Percentiles rank a stretch among this genome's conserved stretches.
These are phyloP conservation scores for Daldinia childiae DNA, from an alignment of 495 filamentous ascomycete species.

Conservation along the genomic window DNA sequence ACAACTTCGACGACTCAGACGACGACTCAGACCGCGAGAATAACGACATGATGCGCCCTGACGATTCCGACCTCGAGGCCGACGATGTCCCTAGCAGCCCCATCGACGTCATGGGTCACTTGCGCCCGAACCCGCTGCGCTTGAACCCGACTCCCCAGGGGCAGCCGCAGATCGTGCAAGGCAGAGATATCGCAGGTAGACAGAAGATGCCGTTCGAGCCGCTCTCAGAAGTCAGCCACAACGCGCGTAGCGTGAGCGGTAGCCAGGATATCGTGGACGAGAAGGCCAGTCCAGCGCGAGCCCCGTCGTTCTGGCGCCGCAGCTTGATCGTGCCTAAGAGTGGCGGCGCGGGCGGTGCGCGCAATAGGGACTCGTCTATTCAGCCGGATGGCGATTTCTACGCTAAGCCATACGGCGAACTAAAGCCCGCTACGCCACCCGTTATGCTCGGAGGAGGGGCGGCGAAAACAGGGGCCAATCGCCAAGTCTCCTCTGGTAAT, in stretches of 20 bases:
- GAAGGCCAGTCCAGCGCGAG: slow-evolving; percentile 12
- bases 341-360: slow-evolving; percentile 24
- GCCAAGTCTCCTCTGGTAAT: slow-evolving; percentile 64
- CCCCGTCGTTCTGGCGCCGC: slow-evolving; percentile 34
- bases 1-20: slow-evolving; percentile 57
- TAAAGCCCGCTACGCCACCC: slow-evolving; percentile 58
- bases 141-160: slow-evolving; percentile 48
- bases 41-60: slow-evolving; percentile 11
- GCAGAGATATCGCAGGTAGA: slow-evolving; percentile 12
- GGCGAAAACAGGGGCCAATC: slow-evolving; percentile 13
- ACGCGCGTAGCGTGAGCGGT: slow-evolving; percentile 50
- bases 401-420: slow-evolving; percentile 61
- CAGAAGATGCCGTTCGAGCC: slow-evolving; percentile 48
- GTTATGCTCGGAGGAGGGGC: slow-evolving; percentile 51
- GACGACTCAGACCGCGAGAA: slow-evolving; percentile 39
- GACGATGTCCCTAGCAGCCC: slow-evolving; percentile 34
- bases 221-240: slow-evolving; percentile 55
- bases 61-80: slow-evolving; percentile 51
- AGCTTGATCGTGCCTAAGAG: slow-evolving; percentile 43
- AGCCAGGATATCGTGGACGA: slow-evolving; percentile 48
- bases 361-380: slow-evolving; percentile 54
- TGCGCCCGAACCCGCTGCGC: slow-evolving; percentile 58
- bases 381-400: slow-evolving; percentile 65
- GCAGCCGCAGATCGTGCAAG: background rate
- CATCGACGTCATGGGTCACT: slow-evolving; percentile 37